These are phyloP conservation scores for Teratosphaeria viscida DNA, from an alignment of 2,329 filamentous ascomycete species.

Conservation along the genomic window DNA sequence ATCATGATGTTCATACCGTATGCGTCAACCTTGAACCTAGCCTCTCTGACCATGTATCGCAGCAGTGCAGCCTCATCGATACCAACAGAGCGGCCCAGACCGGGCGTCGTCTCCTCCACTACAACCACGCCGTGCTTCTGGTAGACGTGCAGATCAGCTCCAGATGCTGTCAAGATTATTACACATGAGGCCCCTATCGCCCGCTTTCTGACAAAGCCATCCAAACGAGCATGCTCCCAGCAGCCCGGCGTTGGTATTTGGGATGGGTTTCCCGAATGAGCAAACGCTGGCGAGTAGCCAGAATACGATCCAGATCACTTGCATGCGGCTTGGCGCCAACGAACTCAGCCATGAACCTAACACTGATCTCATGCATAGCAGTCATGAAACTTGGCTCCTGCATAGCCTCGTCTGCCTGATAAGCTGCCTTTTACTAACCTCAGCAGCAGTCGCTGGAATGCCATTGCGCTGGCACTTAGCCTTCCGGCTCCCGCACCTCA, in stretches of 20 bases:
- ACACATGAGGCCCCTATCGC: conserved; percentile 23
- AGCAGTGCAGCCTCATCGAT: conserved; percentile 12
- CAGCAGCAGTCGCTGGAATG: neutral
- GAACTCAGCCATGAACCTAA: conserved; percentile 8
- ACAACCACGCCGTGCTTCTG: conserved; percentile 25
- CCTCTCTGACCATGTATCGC: conserved; percentile 9
- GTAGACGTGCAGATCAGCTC: conserved; percentile 25
- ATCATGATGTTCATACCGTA: no score
- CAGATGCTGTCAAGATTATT: conserved; percentile 26
- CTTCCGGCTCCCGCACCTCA: neutral
- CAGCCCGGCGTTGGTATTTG: conserved; percentile 30
- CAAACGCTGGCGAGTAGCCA: neutral
- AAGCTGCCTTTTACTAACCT: neutral
- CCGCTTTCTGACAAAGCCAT: conserved; percentile 29
- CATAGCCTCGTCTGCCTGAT: neutral
- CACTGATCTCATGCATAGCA: conserved; percentile 5
- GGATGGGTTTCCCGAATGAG: conserved; percentile 23
- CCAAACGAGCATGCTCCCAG: conserved; percentile 28
- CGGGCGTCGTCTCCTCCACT: conserved; percentile 9
- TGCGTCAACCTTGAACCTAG: neutral
- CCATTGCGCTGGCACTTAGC: neutral
- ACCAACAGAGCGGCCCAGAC: conserved; percentile 13
- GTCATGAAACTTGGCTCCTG: conserved; percentile 1
- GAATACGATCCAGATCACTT: conserved; percentile 3
- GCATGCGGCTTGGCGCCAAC: conserved; percentile 9